Percentiles rank a stretch among this genome's conserved stretches.
These are phyloP conservation scores for Tothia fuscella DNA, from an alignment of 2,329 filamentous ascomycete genomes.

Conservation along the genomic window DNA sequence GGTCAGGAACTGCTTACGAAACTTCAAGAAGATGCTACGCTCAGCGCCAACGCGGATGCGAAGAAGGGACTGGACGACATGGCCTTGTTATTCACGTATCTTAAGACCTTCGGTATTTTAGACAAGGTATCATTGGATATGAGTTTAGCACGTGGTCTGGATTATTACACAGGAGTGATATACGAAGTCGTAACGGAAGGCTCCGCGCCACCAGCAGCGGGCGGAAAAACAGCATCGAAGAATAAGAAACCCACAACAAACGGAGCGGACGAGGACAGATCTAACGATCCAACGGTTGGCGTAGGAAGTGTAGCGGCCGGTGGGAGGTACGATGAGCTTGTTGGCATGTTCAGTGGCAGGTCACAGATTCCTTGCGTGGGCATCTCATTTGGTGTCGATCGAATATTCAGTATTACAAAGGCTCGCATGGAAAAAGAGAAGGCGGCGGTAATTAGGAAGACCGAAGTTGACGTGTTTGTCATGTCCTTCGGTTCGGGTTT, in stretches of 20 bases:
- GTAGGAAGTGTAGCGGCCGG: slow-evolving; percentile 84
- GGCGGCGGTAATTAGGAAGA: slow-evolving; percentile 43
- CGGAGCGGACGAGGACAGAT: slow-evolving; percentile 51
- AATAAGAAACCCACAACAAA: slow-evolving; percentile 37
- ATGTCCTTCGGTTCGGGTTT: slow-evolving; percentile 91
- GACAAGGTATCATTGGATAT: slow-evolving; percentile 79
- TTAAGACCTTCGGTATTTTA: slow-evolving; percentile 62
- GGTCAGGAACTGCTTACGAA: slow-evolving; percentile 49
- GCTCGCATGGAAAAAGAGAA: slow-evolving; percentile 55
- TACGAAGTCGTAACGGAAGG: slow-evolving; percentile 81
- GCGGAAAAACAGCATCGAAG: slow-evolving; percentile 32
- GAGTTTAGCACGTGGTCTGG: slow-evolving; percentile 78
- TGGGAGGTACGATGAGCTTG: slow-evolving; percentile 83
- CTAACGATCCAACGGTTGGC: slow-evolving; percentile 66
- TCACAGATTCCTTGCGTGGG: slow-evolving; percentile 79
- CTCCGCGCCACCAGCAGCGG: slow-evolving; percentile 43
- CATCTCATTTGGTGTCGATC: slow-evolving; percentile 88
- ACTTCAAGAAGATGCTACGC: slow-evolving; percentile 53
- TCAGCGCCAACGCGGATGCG: slow-evolving; percentile 61
- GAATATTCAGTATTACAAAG: slow-evolving; percentile 88
- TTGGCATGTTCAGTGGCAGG: slow-evolving; percentile 86
- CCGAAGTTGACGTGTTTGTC: slow-evolving; percentile 80
- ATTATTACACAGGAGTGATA: slow-evolving; percentile 85
- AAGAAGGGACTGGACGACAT: slow-evolving; percentile 74
- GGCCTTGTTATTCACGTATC: slow-evolving; percentile 66